Conservation (phyloP, 2,329 filamentous ascomycete species). For the Drechslerella dactyloides region DNA sequence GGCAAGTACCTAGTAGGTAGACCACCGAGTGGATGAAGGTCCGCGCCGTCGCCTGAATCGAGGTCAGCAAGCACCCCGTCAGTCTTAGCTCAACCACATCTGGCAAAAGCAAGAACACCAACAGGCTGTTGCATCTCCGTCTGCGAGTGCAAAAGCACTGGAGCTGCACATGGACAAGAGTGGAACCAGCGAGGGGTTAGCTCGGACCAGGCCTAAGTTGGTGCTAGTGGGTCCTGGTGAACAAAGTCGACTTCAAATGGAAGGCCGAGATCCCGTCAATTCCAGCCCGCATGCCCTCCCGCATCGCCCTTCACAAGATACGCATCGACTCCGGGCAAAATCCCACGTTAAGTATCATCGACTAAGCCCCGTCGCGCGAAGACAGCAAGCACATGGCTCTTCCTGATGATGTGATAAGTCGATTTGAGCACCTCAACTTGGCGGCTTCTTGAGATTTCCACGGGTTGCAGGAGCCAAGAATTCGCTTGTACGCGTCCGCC, state of each 20-base stretch:
- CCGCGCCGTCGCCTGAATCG: constrained; percentile 20
- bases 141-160: too few relatives aligned
- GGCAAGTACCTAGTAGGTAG: background rate
- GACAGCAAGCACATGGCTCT: background rate
- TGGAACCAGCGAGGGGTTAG: constrained; percentile 42
- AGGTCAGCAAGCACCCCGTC: constrained; percentile 39
- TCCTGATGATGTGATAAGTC: background rate
- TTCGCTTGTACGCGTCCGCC: background rate
- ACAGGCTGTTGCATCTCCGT: constrained; percentile 17
- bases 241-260: constrained; percentile 6
- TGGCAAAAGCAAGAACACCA: constrained; percentile 35
- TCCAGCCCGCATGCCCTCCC: too few relatives aligned
- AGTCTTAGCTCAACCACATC: constrained; percentile 13
- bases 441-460: background rate
- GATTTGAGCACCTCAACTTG: too few relatives aligned
- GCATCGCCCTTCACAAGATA: too few relatives aligned
- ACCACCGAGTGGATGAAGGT: too few relatives aligned
- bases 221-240: constrained; percentile 20
- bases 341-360: too few relatives aligned
- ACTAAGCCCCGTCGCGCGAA: too few relatives aligned
- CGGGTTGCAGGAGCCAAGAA: background rate
- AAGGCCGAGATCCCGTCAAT: background rate
- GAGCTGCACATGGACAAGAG: constrained; percentile 24
- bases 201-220: constrained; percentile 24
- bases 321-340: too few relatives aligned